Evolutionary conservation across 257 asterid genomes (phyloP), one percentile per base, ranked within the genome.

Genomic region (Fraxinus americana): DNA sequence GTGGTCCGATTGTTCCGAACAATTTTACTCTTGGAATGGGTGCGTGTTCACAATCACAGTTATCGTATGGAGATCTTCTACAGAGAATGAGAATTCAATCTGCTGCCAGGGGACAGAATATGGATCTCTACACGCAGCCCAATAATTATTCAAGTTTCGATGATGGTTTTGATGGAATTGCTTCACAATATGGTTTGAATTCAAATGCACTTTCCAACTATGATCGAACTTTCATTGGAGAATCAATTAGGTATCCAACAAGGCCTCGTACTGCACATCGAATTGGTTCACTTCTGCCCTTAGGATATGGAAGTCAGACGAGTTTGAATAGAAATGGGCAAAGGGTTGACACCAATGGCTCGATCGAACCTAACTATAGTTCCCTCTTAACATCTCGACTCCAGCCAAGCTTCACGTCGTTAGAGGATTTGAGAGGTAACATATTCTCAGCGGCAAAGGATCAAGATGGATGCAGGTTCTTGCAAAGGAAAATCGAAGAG

Each of bases 381-480:
- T 38, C 45, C 9, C 14, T 8, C 48, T 21, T 14, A 8, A 11
- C 11, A 6, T 68, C 73, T 10, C 2, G 11, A 11, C 57, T n/a
- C 16, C 27, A 11, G n/a, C 9, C 34, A 13, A 70, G 41, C 34
- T 39, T 8, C 32, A 3, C 74, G 14, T 78, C 81, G 17, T 35
- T 79, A 71, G 79, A 54, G 23, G 81, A 78, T 69, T 23, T 69
- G 72, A 75, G 71, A 8, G 86, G 81, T 13, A 32, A 77, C 21
- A 72, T 87, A 52, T 74, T 79, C 70, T 25, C 50, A 36, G 72
- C 78, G 65, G 84, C 87, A 57, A 86, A 83, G 84, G 81, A 81
- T 71, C 88, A 86, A 79, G 30, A 73, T 2, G 91, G 91, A 43
- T 88, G 91, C 75, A 80, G 87, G 67, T 78, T 75, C 72, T 82